These are phyloP conservation scores for Hypoxylon fragiforme DNA, from an alignment of 495 filamentous ascomycete genomes.

Conservation along the genomic window DNA sequence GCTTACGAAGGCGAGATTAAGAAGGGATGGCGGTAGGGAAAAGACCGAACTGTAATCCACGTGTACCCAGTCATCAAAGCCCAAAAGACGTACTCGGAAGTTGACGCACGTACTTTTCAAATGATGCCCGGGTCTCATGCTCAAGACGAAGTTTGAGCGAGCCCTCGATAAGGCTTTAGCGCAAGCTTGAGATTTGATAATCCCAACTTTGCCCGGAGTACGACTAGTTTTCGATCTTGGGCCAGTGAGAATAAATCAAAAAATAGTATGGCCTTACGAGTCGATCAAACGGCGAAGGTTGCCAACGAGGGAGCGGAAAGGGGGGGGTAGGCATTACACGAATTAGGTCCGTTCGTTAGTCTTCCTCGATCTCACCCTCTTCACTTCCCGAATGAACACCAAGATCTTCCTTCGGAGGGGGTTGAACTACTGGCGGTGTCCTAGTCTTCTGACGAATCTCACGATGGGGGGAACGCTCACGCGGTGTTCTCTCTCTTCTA, in stretches of 20 bases:
- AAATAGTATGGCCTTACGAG: too few species aligned
- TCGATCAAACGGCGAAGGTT: too few species aligned
- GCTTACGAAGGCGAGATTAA: too few species aligned
- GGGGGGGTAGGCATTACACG: too few species aligned
- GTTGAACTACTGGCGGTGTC: constrained; percentile 50
- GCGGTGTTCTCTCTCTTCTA: constrained; percentile 59
- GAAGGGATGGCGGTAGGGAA: background rate
- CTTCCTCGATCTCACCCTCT: constrained; percentile 97
- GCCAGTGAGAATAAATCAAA: background rate
- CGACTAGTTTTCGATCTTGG: background rate
- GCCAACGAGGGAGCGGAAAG: too few species aligned
- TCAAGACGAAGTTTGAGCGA: too few species aligned
- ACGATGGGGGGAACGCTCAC: constrained; percentile 62
- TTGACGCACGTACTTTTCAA: constrained; percentile 38
- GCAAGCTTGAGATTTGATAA: background rate
- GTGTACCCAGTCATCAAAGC: constrained; percentile 34
- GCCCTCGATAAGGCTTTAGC: too few species aligned
- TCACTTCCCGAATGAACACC: constrained; percentile 83
- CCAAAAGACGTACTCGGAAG: constrained; percentile 32
- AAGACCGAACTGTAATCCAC: constrained; percentile 21
- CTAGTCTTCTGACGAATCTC: constrained; percentile 58
- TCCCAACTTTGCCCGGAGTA: background rate
- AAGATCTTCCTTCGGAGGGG: constrained; percentile 63
- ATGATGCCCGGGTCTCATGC: background rate
- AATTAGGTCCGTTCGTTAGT: too few species aligned